Base-by-base conservation (phyloP, 2,329 filamentous ascomycete species). In the Phoma sp. region DNA sequence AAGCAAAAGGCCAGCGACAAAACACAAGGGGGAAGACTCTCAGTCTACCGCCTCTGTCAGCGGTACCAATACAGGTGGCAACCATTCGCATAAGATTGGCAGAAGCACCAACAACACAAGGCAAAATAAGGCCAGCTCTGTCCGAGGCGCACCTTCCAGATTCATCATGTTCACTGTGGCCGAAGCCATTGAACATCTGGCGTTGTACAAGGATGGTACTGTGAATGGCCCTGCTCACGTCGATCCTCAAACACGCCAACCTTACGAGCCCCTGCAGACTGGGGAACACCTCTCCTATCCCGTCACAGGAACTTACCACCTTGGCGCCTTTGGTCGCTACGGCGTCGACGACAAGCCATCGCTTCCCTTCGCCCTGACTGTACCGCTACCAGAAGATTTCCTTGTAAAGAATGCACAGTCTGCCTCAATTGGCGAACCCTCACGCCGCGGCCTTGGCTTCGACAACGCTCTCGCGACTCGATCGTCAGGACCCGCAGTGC, bases 281-380 rank as follows among this genome's bases (percentile, higher is more conserved):
- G 59, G 57, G 32, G 53, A 53, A 9, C 18, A 35, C n/a, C 13
- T 58, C 4, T 50, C 55, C 3, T 59, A 55, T 30, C 59, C 59
- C 1, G 51, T 62, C 18, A 40, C 45, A 13, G 38, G 48, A 3
- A 59, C 47, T 2, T 62, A 64, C 23, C 51, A 58, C 45, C 18
- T 64, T 11, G 61, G 59, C 3, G 53, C 53, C 18, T 51, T 55
- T 29, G 59, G 59, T 4, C 55, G 59, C 13, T 63, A 61, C 32
- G 45, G 29, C 4, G 22, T 35, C 18, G 30, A 56, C 11, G 11
- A 11, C 32, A 9, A 14, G 2, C 10, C 33, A 11, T n/a, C 43
- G 13, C 38, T 30, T 13, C 43, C 53, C 3, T 56, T 52, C 37
- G 47, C 53, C n/a, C 29, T 56, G 22, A 56, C 53, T 3, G 42